Evolutionary conservation across 2,329 filamentous ascomycete species (phyloP).

Genomic region (Clarireedia homoeocarpa): DNA sequence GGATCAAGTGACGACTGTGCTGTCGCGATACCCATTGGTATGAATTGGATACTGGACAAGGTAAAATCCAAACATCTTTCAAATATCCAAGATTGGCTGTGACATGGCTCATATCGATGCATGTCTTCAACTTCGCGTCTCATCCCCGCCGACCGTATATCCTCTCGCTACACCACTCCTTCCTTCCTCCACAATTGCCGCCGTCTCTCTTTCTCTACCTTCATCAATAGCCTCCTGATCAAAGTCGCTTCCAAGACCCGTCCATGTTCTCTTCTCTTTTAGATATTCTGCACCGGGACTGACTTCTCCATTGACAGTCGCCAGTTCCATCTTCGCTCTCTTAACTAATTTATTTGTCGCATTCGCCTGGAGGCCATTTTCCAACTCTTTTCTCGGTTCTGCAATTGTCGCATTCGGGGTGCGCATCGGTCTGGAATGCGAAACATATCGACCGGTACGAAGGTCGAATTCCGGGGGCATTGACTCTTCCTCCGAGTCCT

Average conservation of each 20-base stretch:
- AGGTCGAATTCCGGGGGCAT: conserved; percentile 88
- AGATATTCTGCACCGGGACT: conserved; percentile 89
- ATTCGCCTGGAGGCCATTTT: conserved; percentile 18
- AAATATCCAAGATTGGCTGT: no score
- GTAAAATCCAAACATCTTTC: no score
- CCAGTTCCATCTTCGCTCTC: conserved; percentile 60
- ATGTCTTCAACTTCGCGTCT: conserved; percentile 18
- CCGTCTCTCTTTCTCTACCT: conserved; percentile 26
- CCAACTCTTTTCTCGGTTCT: conserved; percentile 15
- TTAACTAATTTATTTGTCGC: conserved; percentile 51
- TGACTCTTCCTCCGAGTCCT: conserved; percentile 55
- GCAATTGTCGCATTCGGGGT: conserved; percentile 1
- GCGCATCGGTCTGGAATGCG: conserved; percentile 68
- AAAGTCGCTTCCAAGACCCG: conserved; percentile 84
- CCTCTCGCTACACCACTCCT: conserved; percentile 81
- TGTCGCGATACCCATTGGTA: background rate
- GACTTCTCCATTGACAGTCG: conserved; percentile 74
- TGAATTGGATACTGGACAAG: no score
- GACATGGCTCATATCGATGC: background rate
- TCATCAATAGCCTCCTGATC: conserved; percentile 51
- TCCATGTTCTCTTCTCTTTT: conserved; percentile 78
- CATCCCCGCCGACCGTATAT: conserved; percentile 65
- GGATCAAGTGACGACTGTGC: background rate
- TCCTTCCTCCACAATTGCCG: conserved; percentile 75
- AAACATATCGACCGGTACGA: conserved; percentile 76